These are phyloP conservation scores for Suillus americanus DNA, from an alignment of 768 basidiomycete genomes.

Conservation along the genomic window DNA sequence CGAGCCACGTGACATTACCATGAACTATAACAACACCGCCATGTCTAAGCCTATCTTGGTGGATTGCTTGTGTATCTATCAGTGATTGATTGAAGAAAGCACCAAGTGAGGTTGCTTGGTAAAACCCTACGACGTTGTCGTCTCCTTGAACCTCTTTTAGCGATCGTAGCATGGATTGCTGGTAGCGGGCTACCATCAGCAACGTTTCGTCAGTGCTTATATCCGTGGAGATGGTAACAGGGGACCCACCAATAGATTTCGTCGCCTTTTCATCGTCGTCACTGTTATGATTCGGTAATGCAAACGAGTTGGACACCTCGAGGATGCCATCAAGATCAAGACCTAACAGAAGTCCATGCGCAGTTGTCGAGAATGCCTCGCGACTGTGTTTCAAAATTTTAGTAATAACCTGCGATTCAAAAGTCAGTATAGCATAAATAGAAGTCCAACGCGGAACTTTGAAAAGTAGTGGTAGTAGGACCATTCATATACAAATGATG, in stretches of 20 bases:
- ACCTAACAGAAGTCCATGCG: constrained; percentile 85
- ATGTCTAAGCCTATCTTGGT: constrained; percentile 82
- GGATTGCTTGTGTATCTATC: constrained; percentile 81
- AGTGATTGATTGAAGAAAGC: constrained; percentile 83
- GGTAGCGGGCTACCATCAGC: constrained; percentile 63
- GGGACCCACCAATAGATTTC: constrained; percentile 65
- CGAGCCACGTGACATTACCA: constrained; percentile 42
- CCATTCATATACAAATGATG: not conserved
- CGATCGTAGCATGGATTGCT: constrained; percentile 80
- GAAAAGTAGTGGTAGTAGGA: constrained; percentile 1
- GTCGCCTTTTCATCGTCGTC: constrained; percentile 84
- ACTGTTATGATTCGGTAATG: constrained; percentile 67
- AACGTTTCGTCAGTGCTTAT: constrained; percentile 10
- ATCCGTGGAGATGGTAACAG: constrained; percentile 7
- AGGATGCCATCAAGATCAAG: constrained; percentile 89
- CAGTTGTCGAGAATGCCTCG: constrained; percentile 70
- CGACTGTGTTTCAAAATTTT: constrained; percentile 93
- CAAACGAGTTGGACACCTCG: constrained; percentile 90
- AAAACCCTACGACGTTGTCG: constrained; percentile 91
- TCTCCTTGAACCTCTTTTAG: constrained; percentile 90
- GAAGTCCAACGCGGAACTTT: not conserved
- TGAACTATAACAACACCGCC: constrained; percentile 86
- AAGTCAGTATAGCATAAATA: constrained; percentile 15
- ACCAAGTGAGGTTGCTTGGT: constrained; percentile 84
- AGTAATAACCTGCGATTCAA: constrained; percentile 67